Evolutionary conservation across 2,329 filamentous ascomycete genomes (phyloP), one percentile per base, ranked within the genome.

Genomic region (Exophiala spinifera): DNA sequence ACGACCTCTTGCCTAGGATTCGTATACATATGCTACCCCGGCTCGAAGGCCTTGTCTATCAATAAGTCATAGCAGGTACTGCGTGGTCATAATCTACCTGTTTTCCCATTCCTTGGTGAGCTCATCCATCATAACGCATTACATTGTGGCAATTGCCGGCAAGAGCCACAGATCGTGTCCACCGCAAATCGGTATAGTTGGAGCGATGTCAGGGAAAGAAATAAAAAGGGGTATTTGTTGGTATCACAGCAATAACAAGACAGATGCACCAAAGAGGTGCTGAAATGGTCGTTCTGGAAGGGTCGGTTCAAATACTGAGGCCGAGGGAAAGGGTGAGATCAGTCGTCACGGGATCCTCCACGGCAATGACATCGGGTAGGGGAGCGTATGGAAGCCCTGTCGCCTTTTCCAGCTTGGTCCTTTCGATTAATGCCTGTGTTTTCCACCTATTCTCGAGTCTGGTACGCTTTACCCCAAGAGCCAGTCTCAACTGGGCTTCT

Each of bases 401-500:
- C 20, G 69, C 59, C 37, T 63, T 55, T 61, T 76, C 73, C 10
- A 74, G 61, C 36, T 66, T 69, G 23, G 66, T 69, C 11, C 72
- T 68, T 42, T 70, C 43, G 43, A 76, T 70, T n/a, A 69, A 67
- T 54, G 74, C 72, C 61, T 76, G 72, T 13, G 75, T 63, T 45
- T 66, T 64, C 74, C 74, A 76, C 25, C 71, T 67, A 19, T 66
- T 63, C 49, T 67, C 64, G 13, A 76, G 53, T 14, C 63, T 65
- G 7, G 51, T 57, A 56, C 70, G 68, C 57, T 70, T 74, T 2
- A 51, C 54, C 10, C 70, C 66, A 36, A 76, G 60, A 3, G 62
- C 67, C 33, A 68, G 57, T 4, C 68, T 52, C 4, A 69, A 46
- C 19, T 62, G 59, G 13, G 59, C 31, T 56, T 73, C 71, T 46